These are phyloP conservation scores for Saccharum hybrid DNA, from an alignment of 202 grass and related monocot genomes.

Conservation along the genomic window DNA sequence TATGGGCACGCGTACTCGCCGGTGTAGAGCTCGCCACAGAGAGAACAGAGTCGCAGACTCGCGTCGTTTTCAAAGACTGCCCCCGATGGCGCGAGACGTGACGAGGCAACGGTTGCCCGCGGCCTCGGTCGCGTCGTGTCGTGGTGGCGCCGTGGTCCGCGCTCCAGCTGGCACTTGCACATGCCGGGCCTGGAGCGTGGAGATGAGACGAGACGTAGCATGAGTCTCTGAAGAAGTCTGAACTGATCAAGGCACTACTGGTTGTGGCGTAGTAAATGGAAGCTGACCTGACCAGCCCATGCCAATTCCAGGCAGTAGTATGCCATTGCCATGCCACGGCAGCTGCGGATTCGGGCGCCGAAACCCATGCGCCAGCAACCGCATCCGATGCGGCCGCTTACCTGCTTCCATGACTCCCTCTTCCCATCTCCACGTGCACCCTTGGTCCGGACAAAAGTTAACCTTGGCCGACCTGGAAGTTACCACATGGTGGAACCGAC, in stretches of 20 bases:
- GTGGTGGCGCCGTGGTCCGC: neutral
- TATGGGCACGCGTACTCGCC: neutral
- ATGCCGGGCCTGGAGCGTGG: neutral
- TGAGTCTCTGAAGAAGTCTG: too few species aligned
- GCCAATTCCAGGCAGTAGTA: neutral
- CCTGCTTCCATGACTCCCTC: neutral
- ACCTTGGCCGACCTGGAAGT: conserved; percentile 12
- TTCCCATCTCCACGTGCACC: conserved; percentile 29
- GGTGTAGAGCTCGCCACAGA: neutral
- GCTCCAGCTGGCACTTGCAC: neutral
- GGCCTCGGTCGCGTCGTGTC: too few species aligned
- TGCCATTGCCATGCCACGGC: too few species aligned
- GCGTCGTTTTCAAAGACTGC: conserved; percentile 18
- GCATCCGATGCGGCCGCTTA: neutral
- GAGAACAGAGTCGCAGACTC: neutral
- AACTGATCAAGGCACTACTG: too few species aligned
- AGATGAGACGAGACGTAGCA: neutral
- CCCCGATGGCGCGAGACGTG: conserved; percentile 1
- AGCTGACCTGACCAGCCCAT: neutral
- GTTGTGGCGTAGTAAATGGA: neutral
- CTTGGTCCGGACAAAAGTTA: conserved; percentile 13
- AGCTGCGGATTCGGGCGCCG: conserved; percentile 6
- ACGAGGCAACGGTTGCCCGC: neutral
- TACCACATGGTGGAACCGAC: neutral
- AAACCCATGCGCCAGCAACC: conserved; percentile 13